Evolutionary conservation across 345 rosid species (phyloP), one percentile per base, ranked within the genome.

Genomic region (Rhodamnia argentea): DNA sequence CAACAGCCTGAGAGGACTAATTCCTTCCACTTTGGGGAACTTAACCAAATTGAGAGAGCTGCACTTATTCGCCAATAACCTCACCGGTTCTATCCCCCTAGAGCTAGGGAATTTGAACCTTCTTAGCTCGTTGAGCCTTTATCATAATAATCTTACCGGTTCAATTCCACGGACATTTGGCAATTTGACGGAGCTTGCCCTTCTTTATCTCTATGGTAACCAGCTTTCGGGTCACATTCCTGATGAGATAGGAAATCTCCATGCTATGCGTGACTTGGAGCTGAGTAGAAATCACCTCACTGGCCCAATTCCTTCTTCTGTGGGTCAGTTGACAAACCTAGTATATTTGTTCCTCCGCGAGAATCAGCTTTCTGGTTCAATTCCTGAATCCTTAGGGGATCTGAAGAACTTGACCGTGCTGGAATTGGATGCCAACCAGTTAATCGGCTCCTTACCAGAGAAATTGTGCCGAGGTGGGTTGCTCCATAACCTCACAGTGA

Each of bases 301-400:
- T 0, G 87, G 87, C 5, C 40, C 40, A 11, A 86, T 86, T 27
- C 93, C 91, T 5, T 37, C 87, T 44, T 89, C 89, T 53, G 75
- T 91, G 16, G 88, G 89, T 10, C 86, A 86, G 87, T 90, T 91
- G 22, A 70, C 86, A 58, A 22, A 83, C 78, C 87, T 91, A 40
- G 54, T 54, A 70, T 18, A 75, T 44, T 58, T 92, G 26, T 84
- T 56, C 76, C 88, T 91, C 15, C 87, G 91, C 6, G 86, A 86
- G 3, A 91, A 91, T 62, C 84, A 83, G 16, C 82, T 91, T 14
- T 87, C 89, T 1, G 86, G 89, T 37, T 81, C 60, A 23, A 87
- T 91, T 42, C 92, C 92, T 13, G 10, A 40, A 57, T 89, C 85
- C 74, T 81, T 91, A 53, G 91, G 89, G 0, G 86, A 87, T 82